These are phyloP conservation scores for Hygrocybe punicea DNA, from an alignment of 768 basidiomycete genomes.

Conservation along the genomic window DNA sequence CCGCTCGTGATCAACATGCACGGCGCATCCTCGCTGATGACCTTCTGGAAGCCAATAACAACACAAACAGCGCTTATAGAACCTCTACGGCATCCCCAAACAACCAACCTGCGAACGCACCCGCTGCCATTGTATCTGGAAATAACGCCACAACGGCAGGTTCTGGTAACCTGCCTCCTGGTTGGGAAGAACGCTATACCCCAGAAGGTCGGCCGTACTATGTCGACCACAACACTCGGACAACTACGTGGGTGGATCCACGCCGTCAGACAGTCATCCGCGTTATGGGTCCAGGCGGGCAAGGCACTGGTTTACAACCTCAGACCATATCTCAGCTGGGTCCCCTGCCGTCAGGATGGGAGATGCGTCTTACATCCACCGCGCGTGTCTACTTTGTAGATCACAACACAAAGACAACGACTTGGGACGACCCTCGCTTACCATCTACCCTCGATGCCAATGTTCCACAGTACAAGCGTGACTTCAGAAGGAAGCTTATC, in stretches of 20 bases:
- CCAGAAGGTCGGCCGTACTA: conserved; percentile 98
- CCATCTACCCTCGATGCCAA: conserved; percentile 95
- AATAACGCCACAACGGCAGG: conserved; percentile 64
- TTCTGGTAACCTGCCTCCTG: conserved; percentile 84
- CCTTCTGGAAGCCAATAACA: conserved; percentile 68
- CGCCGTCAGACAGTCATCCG: conserved; percentile 95
- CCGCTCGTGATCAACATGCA: conserved; percentile 82
- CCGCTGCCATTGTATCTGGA: conserved; percentile 42
- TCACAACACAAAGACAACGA: conserved; percentile 99
- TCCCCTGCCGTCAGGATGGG: conserved; percentile 97
- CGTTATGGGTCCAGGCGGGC: conserved; percentile 92
- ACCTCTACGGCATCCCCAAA: conserved; percentile 33
- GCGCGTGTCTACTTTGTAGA: conserved; percentile 99
- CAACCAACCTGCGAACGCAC: conserved; percentile 29
- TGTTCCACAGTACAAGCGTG: conserved; percentile 99
- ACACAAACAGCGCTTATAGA: conserved; percentile 31
- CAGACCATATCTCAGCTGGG: conserved; percentile 97
- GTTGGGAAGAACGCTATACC: conserved; percentile 99
- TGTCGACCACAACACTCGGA: conserved; percentile 98
- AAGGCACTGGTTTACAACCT: conserved; percentile 82
- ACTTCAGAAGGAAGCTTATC: conserved; percentile 98
- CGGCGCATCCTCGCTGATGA: conserved; percentile 82
- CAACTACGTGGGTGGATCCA: conserved; percentile 99
- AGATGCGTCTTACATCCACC: conserved; percentile 98
- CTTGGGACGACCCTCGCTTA: conserved; percentile 97